Base-by-base conservation (phyloP, 1,284 basidiomycete species). In the Ustilago xerochloae region DNA sequence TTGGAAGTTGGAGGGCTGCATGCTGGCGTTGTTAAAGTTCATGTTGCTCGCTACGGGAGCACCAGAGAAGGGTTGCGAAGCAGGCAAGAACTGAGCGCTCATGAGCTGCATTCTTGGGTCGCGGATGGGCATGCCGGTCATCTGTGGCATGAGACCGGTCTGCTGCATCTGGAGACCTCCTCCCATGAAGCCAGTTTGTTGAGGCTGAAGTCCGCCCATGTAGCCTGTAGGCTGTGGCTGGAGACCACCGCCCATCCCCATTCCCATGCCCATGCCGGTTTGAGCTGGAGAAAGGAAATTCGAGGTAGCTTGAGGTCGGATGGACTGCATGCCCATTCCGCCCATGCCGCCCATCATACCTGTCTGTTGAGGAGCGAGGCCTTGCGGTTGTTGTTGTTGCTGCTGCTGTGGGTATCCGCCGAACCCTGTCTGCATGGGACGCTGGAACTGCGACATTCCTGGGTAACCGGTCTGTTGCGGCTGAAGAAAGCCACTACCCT, bases 41-140 rank as follows among this genome's bases (percentile, higher is more conserved):
- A 83, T 82, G 65, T 79, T 81, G 63, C 67, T 62, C 5, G 80
- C 75, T 18, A 69, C 56, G n/a, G 81, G 81, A 24, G 77, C 74
- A 18, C 82, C 82, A n/a, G 76, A 75, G 59, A 78, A 84, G 20
- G 82, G 81, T 36, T 80, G 79, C 12, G 81, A 62, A 10, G 77
- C 81, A n/a, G 83, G 83, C 47, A 84, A 55, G 69, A 84, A 84
- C 50, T 84, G 82, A 12, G 75, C 64, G 59, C 78, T 79, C 83
- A 84, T 84, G 33, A 84, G 77, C 58, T 81, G 80, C 70, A 84
- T 54, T 13, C 82, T 73, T 10, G 83, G 83, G 61, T 84, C 82
- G 15, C 63, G 65, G 53, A 82, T 74, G 49, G 77, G 77, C 69
- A 80, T 78, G n/a, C 82, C 82, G 1, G 82, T 84, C 78, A 80